Evolutionary conservation across 805 yeast species (phyloP).

Genomic region (Pichia phayaonensis): DNA sequence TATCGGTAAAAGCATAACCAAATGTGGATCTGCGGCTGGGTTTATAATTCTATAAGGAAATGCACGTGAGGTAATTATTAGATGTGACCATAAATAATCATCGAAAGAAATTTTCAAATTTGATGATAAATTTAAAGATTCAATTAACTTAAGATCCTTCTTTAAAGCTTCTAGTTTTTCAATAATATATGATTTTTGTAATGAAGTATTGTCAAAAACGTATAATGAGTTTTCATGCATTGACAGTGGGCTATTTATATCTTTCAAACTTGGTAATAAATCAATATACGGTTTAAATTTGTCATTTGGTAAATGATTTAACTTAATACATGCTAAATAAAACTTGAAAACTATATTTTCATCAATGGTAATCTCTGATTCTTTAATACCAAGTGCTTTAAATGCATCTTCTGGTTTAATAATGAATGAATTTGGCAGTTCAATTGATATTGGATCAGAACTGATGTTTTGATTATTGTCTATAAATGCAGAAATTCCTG

Average conservation of each 20-base stretch:
- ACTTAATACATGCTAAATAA: constrained; percentile 13
- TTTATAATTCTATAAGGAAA: constrained; percentile 63
- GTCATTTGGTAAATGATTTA: background rate
- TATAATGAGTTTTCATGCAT: constrained; percentile 45
- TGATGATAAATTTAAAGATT: background rate
- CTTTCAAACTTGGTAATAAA: constrained; percentile 35
- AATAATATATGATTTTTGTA: constrained; percentile 56
- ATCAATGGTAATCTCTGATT: background rate
- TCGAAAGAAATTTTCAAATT: constrained; percentile 31
- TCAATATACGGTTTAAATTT: constrained; percentile 35
- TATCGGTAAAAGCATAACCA: constrained; percentile 62
- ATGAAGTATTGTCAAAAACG: constrained; percentile 28
- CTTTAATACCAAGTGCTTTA: constrained; percentile 5
- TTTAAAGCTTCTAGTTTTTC: constrained; percentile 36
- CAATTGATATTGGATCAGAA: constrained; percentile 4
- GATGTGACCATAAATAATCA: constrained; percentile 66
- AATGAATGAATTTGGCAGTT: constrained; percentile 18
- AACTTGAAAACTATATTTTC: constrained; percentile 13
- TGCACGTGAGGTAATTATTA: constrained; percentile 68
- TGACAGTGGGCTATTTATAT: constrained; percentile 54
- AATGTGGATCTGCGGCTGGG: constrained; percentile 11
- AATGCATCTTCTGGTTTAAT: constrained; percentile 20
- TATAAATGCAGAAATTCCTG: constrained; percentile 30
- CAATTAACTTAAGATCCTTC: constrained; percentile 42
- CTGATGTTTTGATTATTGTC: background rate